These are phyloP conservation scores for Zizania latifolia DNA, from an alignment of 176 grass and related monocot genomes.

Conservation along the genomic window DNA sequence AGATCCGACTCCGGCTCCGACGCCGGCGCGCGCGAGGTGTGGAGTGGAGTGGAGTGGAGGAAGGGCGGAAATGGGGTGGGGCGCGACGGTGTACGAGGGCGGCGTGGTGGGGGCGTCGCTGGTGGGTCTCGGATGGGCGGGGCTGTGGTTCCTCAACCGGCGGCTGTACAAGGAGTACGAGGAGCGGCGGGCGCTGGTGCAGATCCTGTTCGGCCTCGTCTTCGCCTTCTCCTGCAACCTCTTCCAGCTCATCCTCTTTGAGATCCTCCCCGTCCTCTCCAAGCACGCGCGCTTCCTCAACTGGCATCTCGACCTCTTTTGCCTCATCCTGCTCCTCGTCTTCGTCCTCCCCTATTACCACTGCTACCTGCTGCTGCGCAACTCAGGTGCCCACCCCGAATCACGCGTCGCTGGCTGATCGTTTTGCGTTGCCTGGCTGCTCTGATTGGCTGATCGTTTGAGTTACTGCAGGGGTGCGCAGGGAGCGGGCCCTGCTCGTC, in stretches of 20 bases:
- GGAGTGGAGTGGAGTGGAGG: too few relatives aligned
- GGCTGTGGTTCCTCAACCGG: conserved; percentile 96
- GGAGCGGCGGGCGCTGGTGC: conserved; percentile 89
- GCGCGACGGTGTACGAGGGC: conserved; percentile 66
- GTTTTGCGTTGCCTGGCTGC: not conserved
- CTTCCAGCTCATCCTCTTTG: conserved; percentile 96
- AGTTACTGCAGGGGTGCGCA: conserved; percentile 59
- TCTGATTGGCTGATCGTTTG: conserved; percentile 15
- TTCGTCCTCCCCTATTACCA: conserved; percentile 95
- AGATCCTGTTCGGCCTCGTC: conserved; percentile 99
- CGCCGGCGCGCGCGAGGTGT: conserved; percentile 9
- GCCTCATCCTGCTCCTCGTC: conserved; percentile 86
- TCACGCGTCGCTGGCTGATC: not conserved
- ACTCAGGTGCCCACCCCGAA: conserved; percentile 46
- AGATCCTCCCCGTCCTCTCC: conserved; percentile 95
- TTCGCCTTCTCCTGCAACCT: conserved; percentile 99
- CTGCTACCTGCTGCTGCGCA: conserved; percentile 88
- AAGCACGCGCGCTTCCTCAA: conserved; percentile 88
- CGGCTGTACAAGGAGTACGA: conserved; percentile 99
- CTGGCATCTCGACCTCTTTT: conserved; percentile 98
- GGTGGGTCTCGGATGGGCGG: conserved; percentile 79
- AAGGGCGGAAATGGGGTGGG: conserved; percentile 60
- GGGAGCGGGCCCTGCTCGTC: conserved; percentile 58
- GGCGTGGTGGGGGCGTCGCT: conserved; percentile 65
- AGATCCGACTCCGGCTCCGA: conserved; percentile 26